A percentile compares a stretch with the other conserved stretches of the same genome.
phyloP scores from a whole-genome alignment of 352 stramenopile genomes.

The Pythium rhizo-oryzae region DNA sequence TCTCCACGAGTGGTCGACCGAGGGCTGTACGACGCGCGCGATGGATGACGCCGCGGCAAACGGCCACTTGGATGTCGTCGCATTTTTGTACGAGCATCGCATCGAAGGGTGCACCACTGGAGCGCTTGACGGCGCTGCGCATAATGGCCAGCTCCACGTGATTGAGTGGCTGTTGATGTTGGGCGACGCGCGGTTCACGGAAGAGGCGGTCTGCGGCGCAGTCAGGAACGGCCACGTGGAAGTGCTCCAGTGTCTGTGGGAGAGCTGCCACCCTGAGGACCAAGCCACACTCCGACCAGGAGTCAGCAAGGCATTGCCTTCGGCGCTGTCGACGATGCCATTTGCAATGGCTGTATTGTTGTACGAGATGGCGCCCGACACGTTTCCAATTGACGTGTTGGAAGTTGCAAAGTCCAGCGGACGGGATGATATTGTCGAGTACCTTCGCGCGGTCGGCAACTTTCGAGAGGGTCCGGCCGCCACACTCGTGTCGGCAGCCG shows the following conservation, averaged over 20 bases:
- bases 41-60: slow-evolving; percentile 15
- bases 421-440: slow-evolving; percentile 4
- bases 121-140: slow-evolving; percentile 1
- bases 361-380: slow-evolving; percentile 2
- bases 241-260: slow-evolving; percentile 20
- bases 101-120: slow-evolving; percentile 13
- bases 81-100: slow-evolving; percentile 10
- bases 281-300: slow-evolving; percentile 2
- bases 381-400: slow-evolving; percentile 6
- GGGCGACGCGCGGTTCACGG: slow-evolving; percentile 8
- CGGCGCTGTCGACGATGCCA: neutral
- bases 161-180: slow-evolving; percentile 14
- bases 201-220: neutral
- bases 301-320: slow-evolving; percentile 1
- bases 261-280: neutral
- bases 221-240: slow-evolving; percentile 7
- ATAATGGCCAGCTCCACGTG: slow-evolving; percentile 10
- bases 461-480: slow-evolving; percentile 10
- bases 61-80: slow-evolving; percentile 20
- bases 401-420: neutral
- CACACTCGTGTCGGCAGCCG: neutral
- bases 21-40: too few relatives aligned
- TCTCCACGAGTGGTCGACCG: slow-evolving; percentile 14
- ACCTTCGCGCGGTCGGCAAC: neutral
- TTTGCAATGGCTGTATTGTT: slow-evolving; percentile 6